phyloP scores from a whole-genome alignment of 306 rosid genomes.

The Trifolium pratense region DNA sequence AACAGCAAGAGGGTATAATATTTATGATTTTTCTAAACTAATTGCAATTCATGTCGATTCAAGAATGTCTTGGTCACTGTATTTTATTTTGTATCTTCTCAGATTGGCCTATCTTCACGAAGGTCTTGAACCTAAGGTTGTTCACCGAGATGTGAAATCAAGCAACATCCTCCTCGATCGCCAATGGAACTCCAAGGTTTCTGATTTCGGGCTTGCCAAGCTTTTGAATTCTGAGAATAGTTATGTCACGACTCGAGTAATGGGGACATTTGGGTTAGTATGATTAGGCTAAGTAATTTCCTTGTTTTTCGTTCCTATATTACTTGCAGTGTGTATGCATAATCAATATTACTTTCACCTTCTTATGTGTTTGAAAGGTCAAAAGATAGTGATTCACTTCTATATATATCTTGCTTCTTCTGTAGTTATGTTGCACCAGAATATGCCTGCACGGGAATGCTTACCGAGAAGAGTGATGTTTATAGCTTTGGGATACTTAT shows the following conservation, averaged over 20 bases:
- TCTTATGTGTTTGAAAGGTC: neutral
- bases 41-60: conserved; percentile 28
- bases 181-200: conserved; percentile 92
- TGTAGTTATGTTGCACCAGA: conserved; percentile 96
- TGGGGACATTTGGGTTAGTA: conserved; percentile 99
- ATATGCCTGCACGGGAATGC: conserved; percentile 97
- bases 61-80: conserved; percentile 34
- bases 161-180: conserved; percentile 91
- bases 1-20: conserved; percentile 87
- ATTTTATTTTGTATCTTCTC: conserved; percentile 26
- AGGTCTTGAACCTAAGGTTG: conserved; percentile 97
- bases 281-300: conserved; percentile 30
- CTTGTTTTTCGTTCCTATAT: neutral
- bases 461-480: conserved; percentile 92
- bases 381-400: conserved; percentile 40
- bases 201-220: conserved; percentile 98
- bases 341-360: neutral
- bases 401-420: conserved; percentile 30
- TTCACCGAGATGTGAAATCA: conserved; percentile 93
- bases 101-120: conserved; percentile 98
- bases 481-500: conserved; percentile 94
- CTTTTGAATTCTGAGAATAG: conserved; percentile 84
- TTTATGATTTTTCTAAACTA: conserved; percentile 20
- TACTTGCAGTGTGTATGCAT: neutral
- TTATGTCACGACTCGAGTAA: conserved; percentile 94